Conservation (phyloP, 495 filamentous ascomycete genomes). For the Penicillium subrubescens region DNA sequence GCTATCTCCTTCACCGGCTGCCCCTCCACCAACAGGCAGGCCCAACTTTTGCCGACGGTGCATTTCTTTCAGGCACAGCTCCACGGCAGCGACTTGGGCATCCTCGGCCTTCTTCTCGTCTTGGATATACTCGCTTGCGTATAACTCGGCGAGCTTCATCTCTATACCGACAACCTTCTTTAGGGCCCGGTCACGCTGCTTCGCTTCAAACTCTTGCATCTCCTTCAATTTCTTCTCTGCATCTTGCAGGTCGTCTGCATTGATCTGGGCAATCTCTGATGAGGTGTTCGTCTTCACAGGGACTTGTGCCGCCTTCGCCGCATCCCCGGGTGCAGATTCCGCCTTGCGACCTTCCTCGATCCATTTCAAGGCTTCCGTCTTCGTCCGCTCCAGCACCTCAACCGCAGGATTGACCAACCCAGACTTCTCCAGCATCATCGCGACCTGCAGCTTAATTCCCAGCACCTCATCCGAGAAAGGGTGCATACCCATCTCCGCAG, state of each 20-base stretch:
- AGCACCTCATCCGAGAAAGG: constrained; percentile 87
- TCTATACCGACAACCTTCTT: constrained; percentile 71
- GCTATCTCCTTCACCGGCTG: constrained; percentile 38
- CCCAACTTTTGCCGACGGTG: constrained; percentile 65
- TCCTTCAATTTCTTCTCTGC: constrained; percentile 35
- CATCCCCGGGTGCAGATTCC: constrained; percentile 29
- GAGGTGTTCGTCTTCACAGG: constrained; percentile 18
- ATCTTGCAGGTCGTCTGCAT: constrained; percentile 31
- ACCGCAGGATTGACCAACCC: constrained; percentile 65
- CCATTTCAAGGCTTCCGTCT: constrained; percentile 59
- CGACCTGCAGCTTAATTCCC: constrained; percentile 82
- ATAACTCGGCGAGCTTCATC: constrained; percentile 82
- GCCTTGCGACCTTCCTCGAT: constrained; percentile 51
- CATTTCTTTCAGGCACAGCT: constrained; percentile 74
- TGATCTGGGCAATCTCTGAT: constrained; percentile 24
- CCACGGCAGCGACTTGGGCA: constrained; percentile 77
- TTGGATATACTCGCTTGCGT: constrained; percentile 53
- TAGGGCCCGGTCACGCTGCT: constrained; percentile 68
- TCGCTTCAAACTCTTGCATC: constrained; percentile 49
- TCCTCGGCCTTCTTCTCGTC: constrained; percentile 67
- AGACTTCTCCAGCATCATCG: constrained; percentile 74
- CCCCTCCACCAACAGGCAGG: constrained; percentile 36
- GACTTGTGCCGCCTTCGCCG: constrained; percentile 28
- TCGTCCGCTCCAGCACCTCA: constrained; percentile 65
- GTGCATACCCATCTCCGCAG: constrained; percentile 73